phyloP scores from a whole-genome alignment of 306 rosid species.

The Casuarina equisetifolia region DNA sequence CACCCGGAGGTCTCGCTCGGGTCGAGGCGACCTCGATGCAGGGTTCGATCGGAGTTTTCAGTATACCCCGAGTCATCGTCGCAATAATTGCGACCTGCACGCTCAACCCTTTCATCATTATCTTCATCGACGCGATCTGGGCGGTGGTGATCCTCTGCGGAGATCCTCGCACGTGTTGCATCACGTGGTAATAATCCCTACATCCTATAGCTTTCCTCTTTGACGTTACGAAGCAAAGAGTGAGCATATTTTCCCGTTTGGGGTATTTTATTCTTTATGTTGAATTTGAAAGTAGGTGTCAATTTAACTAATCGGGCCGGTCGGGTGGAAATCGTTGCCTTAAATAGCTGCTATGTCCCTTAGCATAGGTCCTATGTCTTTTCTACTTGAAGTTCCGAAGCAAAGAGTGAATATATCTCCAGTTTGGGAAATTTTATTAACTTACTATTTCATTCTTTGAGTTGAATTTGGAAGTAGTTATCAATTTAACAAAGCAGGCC shows the following conservation, averaged over 20 bases:
- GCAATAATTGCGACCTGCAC: conserved; percentile 15
- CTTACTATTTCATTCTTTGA: not conserved
- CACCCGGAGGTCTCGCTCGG: conserved; percentile 69
- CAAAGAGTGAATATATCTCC: not conserved
- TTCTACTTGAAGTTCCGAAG: not conserved
- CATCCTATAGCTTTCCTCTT: too few species aligned
- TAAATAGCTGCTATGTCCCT: not conserved
- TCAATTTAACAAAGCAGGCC: not conserved
- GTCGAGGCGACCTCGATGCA: conserved; percentile 46
- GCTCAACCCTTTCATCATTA: conserved; percentile 14
- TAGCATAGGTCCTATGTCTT: too few species aligned
- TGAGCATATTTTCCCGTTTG: not conserved
- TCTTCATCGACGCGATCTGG: conserved; percentile 40
- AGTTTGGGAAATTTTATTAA: not conserved
- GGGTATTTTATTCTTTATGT: not conserved
- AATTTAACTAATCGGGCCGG: not conserved
- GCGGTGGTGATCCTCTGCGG: conserved; percentile 48
- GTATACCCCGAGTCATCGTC: not conserved
- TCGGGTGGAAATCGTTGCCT: not conserved
- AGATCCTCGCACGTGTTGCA: conserved; percentile 45
- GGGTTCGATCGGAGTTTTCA: conserved; percentile 39
- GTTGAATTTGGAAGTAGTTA: not conserved
- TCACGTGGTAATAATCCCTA: conserved; percentile 26
- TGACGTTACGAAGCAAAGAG: not conserved
- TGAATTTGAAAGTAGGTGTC: not conserved